Base-by-base conservation (phyloP, 192 early-diverging fungal species). In the Haplosporangium gracile region DNA sequence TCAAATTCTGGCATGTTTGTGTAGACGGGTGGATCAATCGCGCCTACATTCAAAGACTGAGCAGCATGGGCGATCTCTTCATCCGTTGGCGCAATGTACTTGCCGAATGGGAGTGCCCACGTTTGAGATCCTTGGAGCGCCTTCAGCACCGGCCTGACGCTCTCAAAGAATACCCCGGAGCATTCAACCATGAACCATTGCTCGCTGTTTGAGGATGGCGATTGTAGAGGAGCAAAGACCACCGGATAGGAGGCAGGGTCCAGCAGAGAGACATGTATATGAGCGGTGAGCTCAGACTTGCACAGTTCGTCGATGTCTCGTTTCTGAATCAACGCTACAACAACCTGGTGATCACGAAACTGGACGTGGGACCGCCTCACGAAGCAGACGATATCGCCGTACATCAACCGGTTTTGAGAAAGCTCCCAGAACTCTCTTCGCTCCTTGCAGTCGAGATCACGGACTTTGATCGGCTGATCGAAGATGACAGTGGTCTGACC, bases 181-280 rank as follows among this genome's bases (percentile, higher is more conserved):
- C 77, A 76, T 55, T 89, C 88, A 0, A 89, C 69, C 70, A 89
- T 74, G 49, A 78, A 89, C 11, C 76, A 57, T 7, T 40, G 16
- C 18, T 55, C 26, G 16, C 4, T 26, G 4, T 34, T 16, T 0
- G 22, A 10, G 5, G 43, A 43, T 2, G 29, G 32, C 9, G 47
- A 18, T 4, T 70, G 38, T 7, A 5, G 26, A 32, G 71, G 24
- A 32, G n/a, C 3, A 20, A 45, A 29, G 40, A 40, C 15, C 13
- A n/a, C 13, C 43, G 43, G 15, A 34, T 70, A 70, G 2, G 34
- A 42, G 1, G 39, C 34, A 2, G 34, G 10, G 0, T 70, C 69
- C 34, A 18, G 9, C 11, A 70, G 16, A 15, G 32, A 70, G 72
- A 74, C 45, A 34, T 74, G 72, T 15, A 43, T 11, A 18, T 26